Percentiles rank a stretch among this genome's conserved stretches.
phyloP scores from a whole-genome alignment of 2,329 filamentous ascomycete species.

The Xylariaceae sp. region DNA sequence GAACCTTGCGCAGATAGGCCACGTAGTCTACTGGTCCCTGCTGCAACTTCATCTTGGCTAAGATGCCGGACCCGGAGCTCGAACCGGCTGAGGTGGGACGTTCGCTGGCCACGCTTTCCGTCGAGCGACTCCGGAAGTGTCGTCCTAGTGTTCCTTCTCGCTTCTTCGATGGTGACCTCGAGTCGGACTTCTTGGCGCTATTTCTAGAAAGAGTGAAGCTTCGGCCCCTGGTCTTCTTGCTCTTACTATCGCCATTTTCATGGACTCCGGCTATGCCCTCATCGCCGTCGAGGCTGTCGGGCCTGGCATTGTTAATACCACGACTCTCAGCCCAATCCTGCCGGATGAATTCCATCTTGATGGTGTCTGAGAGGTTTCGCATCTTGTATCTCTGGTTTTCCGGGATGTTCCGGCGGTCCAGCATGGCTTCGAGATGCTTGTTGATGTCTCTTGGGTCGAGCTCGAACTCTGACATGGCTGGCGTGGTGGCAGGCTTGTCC shows the following conservation, averaged over 20 bases:
- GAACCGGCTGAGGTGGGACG: conserved; percentile 47
- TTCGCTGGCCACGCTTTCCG: conserved; percentile 59
- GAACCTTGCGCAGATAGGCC: conserved; percentile 70
- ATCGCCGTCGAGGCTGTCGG: conserved; percentile 37
- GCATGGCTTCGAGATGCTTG: conserved; percentile 51
- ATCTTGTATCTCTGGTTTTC: conserved; percentile 93
- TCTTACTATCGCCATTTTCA: conserved; percentile 35
- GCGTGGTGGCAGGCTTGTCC: conserved; percentile 27
- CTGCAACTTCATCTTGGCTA: conserved; percentile 65
- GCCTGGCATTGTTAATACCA: conserved; percentile 37
- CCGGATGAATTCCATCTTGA: conserved; percentile 92
- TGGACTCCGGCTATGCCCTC: conserved; percentile 28
- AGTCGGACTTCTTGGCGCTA: conserved; percentile 44
- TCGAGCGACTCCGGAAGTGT: conserved; percentile 64
- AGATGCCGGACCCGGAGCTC: conserved; percentile 48
- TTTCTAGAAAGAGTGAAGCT: conserved; percentile 70
- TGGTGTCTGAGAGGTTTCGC: conserved; percentile 76
- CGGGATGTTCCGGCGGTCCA: conserved; percentile 87
- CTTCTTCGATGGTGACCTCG: conserved; percentile 65
- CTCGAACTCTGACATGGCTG: conserved; percentile 36
- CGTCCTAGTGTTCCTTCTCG: conserved; percentile 55
- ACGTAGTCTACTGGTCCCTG: conserved; percentile 80
- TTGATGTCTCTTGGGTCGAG: conserved; percentile 49
- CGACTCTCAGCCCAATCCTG: conserved; percentile 73
- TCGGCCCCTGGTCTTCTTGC: conserved; percentile 57